Base-by-base conservation (phyloP, 108 stramenopile genomes). In the Hondaea fermentalgiana region DNA sequence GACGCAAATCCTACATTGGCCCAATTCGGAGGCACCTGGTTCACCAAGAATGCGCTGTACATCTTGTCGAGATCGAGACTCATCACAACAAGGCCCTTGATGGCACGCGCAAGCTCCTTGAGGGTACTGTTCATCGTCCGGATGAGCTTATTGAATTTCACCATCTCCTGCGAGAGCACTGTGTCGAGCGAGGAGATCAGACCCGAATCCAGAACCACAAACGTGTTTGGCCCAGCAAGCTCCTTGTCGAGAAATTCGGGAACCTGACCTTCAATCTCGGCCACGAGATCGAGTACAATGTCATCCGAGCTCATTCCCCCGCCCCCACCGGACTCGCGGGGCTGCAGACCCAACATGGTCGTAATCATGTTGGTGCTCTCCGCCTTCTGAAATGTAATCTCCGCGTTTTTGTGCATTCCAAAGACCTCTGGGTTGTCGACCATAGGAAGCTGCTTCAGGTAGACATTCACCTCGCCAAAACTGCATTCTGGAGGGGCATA, bases 371-470 rank as follows among this genome's bases (percentile, higher is more conserved):
- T 57, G 47, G 91, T 44, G 10, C 88, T 91, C 60, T 95, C 94
- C 58, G 90, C 89, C 60, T 72, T 59, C 87, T 95, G 94, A 87
- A 93, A 95, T n/a, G 93, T 94, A 17, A 94, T 93, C 72, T 95
- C 94, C 19, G 95, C 95, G 69, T 95, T 95, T 71, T 94, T 90
- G 91, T 95, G 95, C 95, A 95, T 95, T 28, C 95, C 95, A 87
- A 95, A 95, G 21, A 94, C 90, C 91, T 94, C 95, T 0, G 95
- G 94, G 53, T 92, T 89, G 89, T 94, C 95, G 6, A 90, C 72
- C 12, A 29, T 49, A 4, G 95, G 95, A 60, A 95, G 87, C 59
- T 71, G 17, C 28, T 60, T 53, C 53, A 95, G 90, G 90, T 94
- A 95, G 21, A 59, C 51, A 57, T 71, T 43, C 16, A 90, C 35